Percentiles rank a stretch among this genome's conserved stretches.
phyloP scores from a whole-genome alignment of 495 filamentous ascomycete species.

The Penicillium coprophilum region DNA sequence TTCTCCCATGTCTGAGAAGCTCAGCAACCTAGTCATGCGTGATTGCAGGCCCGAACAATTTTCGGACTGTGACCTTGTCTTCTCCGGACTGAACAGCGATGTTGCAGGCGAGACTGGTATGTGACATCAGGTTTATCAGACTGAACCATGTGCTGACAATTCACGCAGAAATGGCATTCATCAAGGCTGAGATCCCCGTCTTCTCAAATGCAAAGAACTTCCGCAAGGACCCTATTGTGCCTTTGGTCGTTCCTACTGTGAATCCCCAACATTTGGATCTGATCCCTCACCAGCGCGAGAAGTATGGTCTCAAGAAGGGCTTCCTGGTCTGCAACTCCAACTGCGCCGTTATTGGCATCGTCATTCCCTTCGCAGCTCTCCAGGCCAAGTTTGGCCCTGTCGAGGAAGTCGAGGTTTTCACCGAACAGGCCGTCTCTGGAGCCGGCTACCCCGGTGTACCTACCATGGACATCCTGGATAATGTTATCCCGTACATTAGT shows the following conservation, averaged over 20 bases:
- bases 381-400: constrained; percentile 74
- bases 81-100: constrained; percentile 82
- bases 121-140: constrained; percentile 13
- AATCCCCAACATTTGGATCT: constrained; percentile 76
- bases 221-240: constrained; percentile 77
- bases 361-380: constrained; percentile 84
- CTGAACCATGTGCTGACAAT: background rate
- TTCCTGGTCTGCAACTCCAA: constrained; percentile 90
- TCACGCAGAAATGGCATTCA: constrained; percentile 69
- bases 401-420: constrained; percentile 74
- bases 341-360: constrained; percentile 85
- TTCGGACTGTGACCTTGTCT: constrained; percentile 81
- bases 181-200: constrained; percentile 72
- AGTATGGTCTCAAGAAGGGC: constrained; percentile 67
- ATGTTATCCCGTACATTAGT: constrained; percentile 82
- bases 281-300: constrained; percentile 71
- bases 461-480: constrained; percentile 72
- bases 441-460: constrained; percentile 87
- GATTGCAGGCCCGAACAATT: constrained; percentile 75
- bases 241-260: constrained; percentile 81
- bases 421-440: constrained; percentile 84
- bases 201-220: constrained; percentile 93
- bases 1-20: constrained; percentile 62
- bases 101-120: constrained; percentile 76
- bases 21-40: constrained; percentile 69